Evolutionary conservation across 192 early-diverging fungal species (phyloP).

Genomic region (Paraglomus brasilianum): DNA sequence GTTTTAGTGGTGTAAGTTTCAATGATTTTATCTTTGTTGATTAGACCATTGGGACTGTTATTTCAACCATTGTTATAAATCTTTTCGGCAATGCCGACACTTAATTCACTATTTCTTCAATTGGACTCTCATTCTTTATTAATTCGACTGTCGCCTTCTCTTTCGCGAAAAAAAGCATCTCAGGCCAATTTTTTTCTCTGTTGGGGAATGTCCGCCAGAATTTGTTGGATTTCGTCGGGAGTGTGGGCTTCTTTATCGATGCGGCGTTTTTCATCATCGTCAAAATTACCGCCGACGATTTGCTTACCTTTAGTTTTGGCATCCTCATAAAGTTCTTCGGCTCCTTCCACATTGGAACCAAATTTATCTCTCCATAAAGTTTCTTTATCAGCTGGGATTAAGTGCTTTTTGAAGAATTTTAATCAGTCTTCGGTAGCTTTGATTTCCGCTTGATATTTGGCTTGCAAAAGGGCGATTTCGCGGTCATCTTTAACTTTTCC

Average conservation of each 20-base stretch:
- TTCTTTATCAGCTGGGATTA: background rate
- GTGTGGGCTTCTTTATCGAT: conserved; percentile 1
- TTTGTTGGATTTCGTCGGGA: background rate
- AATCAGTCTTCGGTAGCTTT: background rate
- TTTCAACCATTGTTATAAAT: conserved; percentile 7
- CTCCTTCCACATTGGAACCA: background rate
- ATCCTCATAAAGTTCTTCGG: conserved; percentile 5
- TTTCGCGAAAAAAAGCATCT: background rate
- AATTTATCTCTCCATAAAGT: background rate
- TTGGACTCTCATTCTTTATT: background rate
- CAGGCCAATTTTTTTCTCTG: background rate
- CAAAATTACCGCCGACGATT: conserved; percentile 8
- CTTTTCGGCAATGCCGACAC: background rate
- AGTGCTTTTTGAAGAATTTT: background rate
- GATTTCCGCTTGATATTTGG: background rate
- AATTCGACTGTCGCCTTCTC: background rate
- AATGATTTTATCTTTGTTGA: conserved; percentile 12
- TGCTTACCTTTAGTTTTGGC: background rate
- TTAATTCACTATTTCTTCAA: background rate
- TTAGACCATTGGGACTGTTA: conserved; percentile 14
- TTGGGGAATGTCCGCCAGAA: background rate
- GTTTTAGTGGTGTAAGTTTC: conserved; percentile 2
- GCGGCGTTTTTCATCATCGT: background rate
- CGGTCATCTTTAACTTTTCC: background rate
- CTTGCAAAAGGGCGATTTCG: conserved; percentile 1